Base-by-base conservation (phyloP, 1,284 basidiomycete species). In the Waitea zeae region DNA sequence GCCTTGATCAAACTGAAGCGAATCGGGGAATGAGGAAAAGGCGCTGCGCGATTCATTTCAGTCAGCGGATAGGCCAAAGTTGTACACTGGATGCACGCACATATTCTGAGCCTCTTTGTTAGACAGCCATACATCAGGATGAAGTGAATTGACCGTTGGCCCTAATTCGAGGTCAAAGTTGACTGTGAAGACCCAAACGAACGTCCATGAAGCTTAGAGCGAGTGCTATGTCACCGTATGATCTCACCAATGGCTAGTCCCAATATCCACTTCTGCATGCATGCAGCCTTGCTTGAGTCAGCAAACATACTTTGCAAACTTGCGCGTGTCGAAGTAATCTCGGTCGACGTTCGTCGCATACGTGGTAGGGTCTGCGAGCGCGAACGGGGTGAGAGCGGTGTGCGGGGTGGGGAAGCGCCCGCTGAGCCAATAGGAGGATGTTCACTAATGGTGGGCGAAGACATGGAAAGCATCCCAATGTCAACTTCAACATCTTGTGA, bases 11-110 rank as follows among this genome's bases (percentile, higher is more conserved):
- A 84, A 84, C 36, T 84, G 73, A 0, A 75, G 59, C 0, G 87
- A 90, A 48, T 96, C 92, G 0, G 93, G 93, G 48, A 98, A 90
- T 0, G 88, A 77, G 0, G 86, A 89, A 56, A 97, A 97, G 4
- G 90, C 88, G 37, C 89, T 90, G 39, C 4, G 20, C 4, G 7
- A 4, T 5, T 22, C 38, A 30, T 14, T 39, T 20, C 18, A 2
- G 39, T 22, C n/a, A 50, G 15, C 36, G 30, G 38, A 24, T 20
- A 39, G 7, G 39, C 33, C 27, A 32, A 28, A 30, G 27, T 15
- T 26, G 20, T 30, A 12, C 18, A 19, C 12, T 1, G 33, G 20
- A 18, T 26, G 36, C 7, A 63, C 81, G 47, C 27, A 90, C 87
- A 95, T 79, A 47, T 92, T 95, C 46, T 82, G 83, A 41, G 61